Evolutionary conservation across 805 yeast species (phyloP).

Genomic region (Spathaspora sp.): DNA sequence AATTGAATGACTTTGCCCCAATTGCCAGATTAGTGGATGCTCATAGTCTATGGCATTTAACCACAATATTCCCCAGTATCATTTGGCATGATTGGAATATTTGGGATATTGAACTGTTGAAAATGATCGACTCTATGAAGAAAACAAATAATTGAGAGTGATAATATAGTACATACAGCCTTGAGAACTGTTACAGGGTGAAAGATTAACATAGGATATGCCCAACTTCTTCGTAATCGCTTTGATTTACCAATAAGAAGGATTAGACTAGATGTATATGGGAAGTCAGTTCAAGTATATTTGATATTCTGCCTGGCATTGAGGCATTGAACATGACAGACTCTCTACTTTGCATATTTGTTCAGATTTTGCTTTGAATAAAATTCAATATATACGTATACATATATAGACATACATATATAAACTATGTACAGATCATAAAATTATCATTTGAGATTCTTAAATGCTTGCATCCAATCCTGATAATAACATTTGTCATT

Average conservation of each 20-base stretch:
- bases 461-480: conserved; percentile 33
- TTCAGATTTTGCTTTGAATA: neutral
- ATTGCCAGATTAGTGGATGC: conserved; percentile 53
- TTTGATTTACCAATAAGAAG: no score
- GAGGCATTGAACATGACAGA: neutral
- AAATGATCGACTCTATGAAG: conserved; percentile 9
- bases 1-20: conserved; percentile 35
- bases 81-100: conserved; percentile 64
- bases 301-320: neutral
- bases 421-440: neutral
- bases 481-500: conserved; percentile 34
- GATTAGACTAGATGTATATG: neutral
- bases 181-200: no score
- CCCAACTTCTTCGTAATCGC: no score
- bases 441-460: conserved; percentile 2
- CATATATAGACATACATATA: no score
- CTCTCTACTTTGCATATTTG: neutral
- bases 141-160: neutral
- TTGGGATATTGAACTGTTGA: conserved; percentile 40
- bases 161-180: no score
- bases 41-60: conserved; percentile 90
- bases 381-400: neutral
- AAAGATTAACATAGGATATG: no score
- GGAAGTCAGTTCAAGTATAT: neutral
- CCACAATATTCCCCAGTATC: conserved; percentile 78